These are phyloP conservation scores for Globisporangium nagaii DNA, from an alignment of 352 stramenopile genomes.

Conservation along the genomic window DNA sequence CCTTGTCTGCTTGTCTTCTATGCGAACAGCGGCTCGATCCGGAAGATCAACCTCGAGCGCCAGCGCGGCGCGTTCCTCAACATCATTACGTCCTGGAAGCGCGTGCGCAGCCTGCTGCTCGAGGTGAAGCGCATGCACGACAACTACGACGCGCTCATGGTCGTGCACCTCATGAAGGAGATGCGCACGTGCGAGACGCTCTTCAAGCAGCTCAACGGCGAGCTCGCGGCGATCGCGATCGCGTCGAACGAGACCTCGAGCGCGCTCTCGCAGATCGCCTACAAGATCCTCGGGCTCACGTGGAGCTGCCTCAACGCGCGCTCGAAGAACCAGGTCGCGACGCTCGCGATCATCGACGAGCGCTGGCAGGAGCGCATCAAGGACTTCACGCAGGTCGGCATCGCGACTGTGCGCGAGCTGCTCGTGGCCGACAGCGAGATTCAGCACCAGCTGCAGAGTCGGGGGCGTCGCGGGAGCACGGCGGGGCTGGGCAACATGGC, in stretches of 20 bases:
- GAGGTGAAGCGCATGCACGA: slow-evolving; percentile 20
- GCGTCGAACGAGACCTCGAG: slow-evolving; percentile 72
- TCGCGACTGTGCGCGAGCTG: slow-evolving; percentile 44
- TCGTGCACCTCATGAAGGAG: slow-evolving; percentile 72
- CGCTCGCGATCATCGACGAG: slow-evolving; percentile 55
- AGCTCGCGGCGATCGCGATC: slow-evolving; percentile 54
- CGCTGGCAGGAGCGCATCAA: slow-evolving; percentile 54
- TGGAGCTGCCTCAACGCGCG: slow-evolving; percentile 51
- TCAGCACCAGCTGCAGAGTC: slow-evolving; percentile 13
- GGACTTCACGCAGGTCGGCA: slow-evolving; percentile 52
- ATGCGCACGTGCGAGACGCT: slow-evolving; percentile 74
- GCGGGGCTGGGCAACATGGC: slow-evolving; percentile 10
- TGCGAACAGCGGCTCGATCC: slow-evolving; percentile 29
- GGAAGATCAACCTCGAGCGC: slow-evolving; percentile 56
- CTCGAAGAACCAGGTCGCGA: slow-evolving; percentile 19
- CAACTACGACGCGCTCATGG: slow-evolving; percentile 68
- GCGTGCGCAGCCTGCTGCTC: slow-evolving; percentile 52
- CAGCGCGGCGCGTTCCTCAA: slow-evolving; percentile 56
- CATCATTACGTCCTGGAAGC: slow-evolving; percentile 72
- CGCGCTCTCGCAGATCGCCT: slow-evolving; percentile 56
- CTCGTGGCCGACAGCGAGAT: slow-evolving; percentile 42
- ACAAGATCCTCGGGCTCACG: slow-evolving; percentile 60
- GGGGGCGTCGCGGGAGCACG: slow-evolving; percentile 14
- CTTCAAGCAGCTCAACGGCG: slow-evolving; percentile 68
- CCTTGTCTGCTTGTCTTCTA: not conserved